Evolutionary conservation across 306 rosid species (phyloP), one percentile per base, ranked within the genome.

Genomic region (Sicyos edulis): DNA sequence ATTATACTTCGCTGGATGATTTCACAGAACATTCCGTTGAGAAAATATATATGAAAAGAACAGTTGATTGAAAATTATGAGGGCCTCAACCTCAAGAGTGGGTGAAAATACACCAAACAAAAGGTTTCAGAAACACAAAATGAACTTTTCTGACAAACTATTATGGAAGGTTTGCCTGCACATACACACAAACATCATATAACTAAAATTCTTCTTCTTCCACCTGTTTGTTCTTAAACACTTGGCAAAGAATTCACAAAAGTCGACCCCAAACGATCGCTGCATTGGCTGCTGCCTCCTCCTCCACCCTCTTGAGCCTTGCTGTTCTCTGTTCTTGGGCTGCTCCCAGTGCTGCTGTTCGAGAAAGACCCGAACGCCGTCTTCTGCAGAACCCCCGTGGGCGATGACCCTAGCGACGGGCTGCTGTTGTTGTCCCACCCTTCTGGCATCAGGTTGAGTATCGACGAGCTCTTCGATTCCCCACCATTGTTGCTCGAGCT

Each of bases 301-400:
- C 80, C 85, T n/a, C 91, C 92, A n/a, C n/a, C n/a, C 77, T 86
- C 90, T 71, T 77, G 85, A 7, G 80, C 78, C 71, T 71, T 89
- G 54, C n/a, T n/a, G n/a, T 83, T 84, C 60, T 90, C 96, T 2
- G 96, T 86, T 58, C 96, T 79, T 4, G 99, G 99, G 80, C 96
- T 89, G 75, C 97, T 91, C 22, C 96, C 99, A 15, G 95, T 87
- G 47, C 97, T 95, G 85, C 99, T 89, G 78, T 90, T 90, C 0
- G 97, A 88, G 34, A 87, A 85, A 7, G 96, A 95, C 7, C 91
- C 95, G 50, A 91, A 89, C 6, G 87, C 79, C 0, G 95, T 85
- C 72, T 85, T 91, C 76, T 89, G 97, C 40, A 95, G 66, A 10
- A 95, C 96, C 49, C 96, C 99, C 0, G 92, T 91, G 0, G 99